Evolutionary conservation across 2,329 filamentous ascomycete species (phyloP), one percentile per base, ranked within the genome.

Genomic region (Tolypocladium ovalisporum): DNA sequence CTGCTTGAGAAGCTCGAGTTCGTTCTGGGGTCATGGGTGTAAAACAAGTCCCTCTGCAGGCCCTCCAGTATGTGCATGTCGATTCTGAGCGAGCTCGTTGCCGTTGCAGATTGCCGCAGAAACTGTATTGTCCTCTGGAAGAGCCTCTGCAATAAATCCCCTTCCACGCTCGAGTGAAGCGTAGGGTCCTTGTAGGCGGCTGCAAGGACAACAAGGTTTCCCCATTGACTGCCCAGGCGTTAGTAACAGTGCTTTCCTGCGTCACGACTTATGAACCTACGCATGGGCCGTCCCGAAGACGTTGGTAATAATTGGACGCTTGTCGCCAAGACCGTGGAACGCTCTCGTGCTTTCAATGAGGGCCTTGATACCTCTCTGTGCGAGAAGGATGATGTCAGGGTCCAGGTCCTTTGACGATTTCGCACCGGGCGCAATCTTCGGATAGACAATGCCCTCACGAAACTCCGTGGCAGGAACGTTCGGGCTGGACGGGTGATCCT

Each of bases 211-310:
- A 97, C 78, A 66, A 97, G 83, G 69, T 97, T 97, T 58, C 94
- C 93, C 77, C 95, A 99, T 90, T 99, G 94, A 7, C 92, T 96
- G 61, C 6, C n/a, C 35, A 22, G 36, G 27, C 24, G 51, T 67
- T 52, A 67, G 65, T 40, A 17, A 40, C 1, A 19, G 19, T 4
- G 22, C 34, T 15, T 8, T 34, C 12, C 2, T 15, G 22, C 5
- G 36, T 13, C 56, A 52, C 17, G 36, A 35, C 40, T n/a, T 8
- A 2, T 39, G 15, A 55, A 84, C 90, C 83, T 88, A 96, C 89
- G 93, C 92, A 78, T 97, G 93, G 61, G 91, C 88, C 22, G 93
- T 97, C 55, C 93, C 92, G 72, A 96, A 96, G 29, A 96, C 86
- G 65, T 97, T 97, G n/a, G 93, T 97, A 57, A 97, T 86, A 55